Evolutionary conservation across 169 alveolate species (phyloP), one percentile per base, ranked within the genome.

Genomic region (Theileria annulata): DNA sequence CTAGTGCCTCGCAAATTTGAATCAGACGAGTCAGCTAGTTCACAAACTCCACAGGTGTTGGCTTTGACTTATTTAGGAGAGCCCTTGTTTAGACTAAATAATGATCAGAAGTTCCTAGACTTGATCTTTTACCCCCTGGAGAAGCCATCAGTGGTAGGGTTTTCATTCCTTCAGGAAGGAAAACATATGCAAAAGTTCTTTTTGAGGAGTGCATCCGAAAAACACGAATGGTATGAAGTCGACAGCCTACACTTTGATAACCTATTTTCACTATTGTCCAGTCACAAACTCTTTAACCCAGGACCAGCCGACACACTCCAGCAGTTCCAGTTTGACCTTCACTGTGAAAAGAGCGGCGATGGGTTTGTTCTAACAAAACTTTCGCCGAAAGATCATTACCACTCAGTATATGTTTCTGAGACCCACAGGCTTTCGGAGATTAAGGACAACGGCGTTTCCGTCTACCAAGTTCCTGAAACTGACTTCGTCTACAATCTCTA

Each of bases 61-160:
- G 51, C 51, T 42, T 3, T 62, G 15, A 27, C 37, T n/a, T 15
- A 62, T 9, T 31, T 2, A 8, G 71, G 71, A 9, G 71, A 62
- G 49, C 25, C 48, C n/a, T 15, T 62, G 13, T 62, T 62, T 21
- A 30, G 13, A 6, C 48, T 37, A 12, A 19, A 30, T 17, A 21
- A 62, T 28, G 71, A 21, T n/a, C 51, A 62, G 13, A 21, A n/a
- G 71, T 17, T 62, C 13, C 3, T 62, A 62, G 71, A 62, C 31
- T 37, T 62, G 33, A 42, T 42, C 51, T 62, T 28, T 37, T 62
- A 62, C 71, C 25, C 71, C 28, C 4, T n/a, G 71, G 71, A 62
- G 3, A 21, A 19, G 48, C 25, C 21, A 6, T 17, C 37, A 23
- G 25, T 15, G 37, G 3, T 42, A 1, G 13, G 19, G 6, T 1